These are phyloP conservation scores for Pseudocercospora pini-densiflorae DNA, from an alignment of 2,329 filamentous ascomycete genomes.

Conservation along the genomic window DNA sequence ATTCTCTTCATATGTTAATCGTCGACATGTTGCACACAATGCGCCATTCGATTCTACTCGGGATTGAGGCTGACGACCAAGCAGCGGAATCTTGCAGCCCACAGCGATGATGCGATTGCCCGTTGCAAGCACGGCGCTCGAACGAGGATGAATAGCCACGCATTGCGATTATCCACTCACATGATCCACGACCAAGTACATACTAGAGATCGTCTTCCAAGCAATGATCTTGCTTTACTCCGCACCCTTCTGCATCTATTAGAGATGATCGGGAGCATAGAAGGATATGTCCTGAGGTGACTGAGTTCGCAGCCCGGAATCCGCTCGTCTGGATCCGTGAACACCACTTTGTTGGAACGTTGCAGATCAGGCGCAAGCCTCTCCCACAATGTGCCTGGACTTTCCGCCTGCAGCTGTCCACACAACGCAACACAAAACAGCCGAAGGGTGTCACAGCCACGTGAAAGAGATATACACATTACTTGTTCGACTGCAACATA, in stretches of 20 bases:
- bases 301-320: neutral
- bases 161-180: no score
- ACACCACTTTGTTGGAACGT: neutral
- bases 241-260: no score
- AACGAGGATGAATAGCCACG: neutral
- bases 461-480: neutral
- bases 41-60: neutral
- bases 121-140: neutral
- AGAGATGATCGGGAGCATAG: no score
- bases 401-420: neutral
- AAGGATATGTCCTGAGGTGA: no score
- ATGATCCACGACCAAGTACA: no score
- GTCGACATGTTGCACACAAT: neutral
- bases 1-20: neutral
- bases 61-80: neutral
- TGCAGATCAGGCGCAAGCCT: constrained; percentile 6
- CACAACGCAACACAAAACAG: neutral
- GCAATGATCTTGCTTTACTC: no score
- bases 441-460: neutral
- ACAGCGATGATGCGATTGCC: neutral
- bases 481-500: neutral
- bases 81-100: neutral
- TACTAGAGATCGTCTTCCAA: no score
- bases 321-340: neutral
- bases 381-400: neutral